A percentile compares a stretch with the other conserved stretches of the same genome.
These are phyloP conservation scores for Avena eriantha DNA, from an alignment of 176 grass and related monocot genomes.

Conservation along the genomic window DNA sequence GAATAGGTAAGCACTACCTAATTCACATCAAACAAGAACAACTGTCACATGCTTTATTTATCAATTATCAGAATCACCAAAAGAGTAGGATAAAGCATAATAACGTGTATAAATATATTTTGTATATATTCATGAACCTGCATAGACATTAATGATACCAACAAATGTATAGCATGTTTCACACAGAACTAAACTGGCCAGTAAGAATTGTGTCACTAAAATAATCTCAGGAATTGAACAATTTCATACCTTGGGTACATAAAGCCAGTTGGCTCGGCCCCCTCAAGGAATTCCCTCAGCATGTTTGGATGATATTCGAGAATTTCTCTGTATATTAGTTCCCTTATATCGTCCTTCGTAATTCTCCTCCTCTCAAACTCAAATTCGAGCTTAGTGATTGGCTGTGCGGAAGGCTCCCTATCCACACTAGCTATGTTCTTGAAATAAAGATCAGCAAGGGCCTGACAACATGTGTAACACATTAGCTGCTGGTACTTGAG, in stretches of 20 bases:
- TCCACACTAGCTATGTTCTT: slow-evolving; percentile 90
- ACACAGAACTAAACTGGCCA: background rate
- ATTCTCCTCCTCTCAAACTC: slow-evolving; percentile 93
- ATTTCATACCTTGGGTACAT: slow-evolving; percentile 91
- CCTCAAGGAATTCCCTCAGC: slow-evolving; percentile 84
- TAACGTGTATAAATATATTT: background rate
- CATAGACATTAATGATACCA: background rate
- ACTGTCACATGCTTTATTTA: slow-evolving; percentile 5
- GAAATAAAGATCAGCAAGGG: slow-evolving; percentile 97
- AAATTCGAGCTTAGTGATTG: slow-evolving; percentile 90
- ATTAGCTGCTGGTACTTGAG: slow-evolving; percentile 40
- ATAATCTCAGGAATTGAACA: background rate
- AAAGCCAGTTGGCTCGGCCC: slow-evolving; percentile 79
- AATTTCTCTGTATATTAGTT: slow-evolving; percentile 98
- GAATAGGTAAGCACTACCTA: slow-evolving; percentile 12
- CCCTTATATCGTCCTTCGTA: slow-evolving; percentile 94
- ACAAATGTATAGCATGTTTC: background rate
- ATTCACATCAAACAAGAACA: slow-evolving; percentile 14
- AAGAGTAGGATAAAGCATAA: background rate
- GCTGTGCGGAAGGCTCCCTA: slow-evolving; percentile 84
- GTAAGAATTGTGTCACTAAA: slow-evolving; percentile 29
- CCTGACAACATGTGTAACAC: slow-evolving; percentile 55
- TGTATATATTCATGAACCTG: background rate
- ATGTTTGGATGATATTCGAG: slow-evolving; percentile 95
- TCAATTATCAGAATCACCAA: background rate